Conservation (phyloP, 1,284 basidiomycete species). For the Cystobasidium pallidum region DNA sequence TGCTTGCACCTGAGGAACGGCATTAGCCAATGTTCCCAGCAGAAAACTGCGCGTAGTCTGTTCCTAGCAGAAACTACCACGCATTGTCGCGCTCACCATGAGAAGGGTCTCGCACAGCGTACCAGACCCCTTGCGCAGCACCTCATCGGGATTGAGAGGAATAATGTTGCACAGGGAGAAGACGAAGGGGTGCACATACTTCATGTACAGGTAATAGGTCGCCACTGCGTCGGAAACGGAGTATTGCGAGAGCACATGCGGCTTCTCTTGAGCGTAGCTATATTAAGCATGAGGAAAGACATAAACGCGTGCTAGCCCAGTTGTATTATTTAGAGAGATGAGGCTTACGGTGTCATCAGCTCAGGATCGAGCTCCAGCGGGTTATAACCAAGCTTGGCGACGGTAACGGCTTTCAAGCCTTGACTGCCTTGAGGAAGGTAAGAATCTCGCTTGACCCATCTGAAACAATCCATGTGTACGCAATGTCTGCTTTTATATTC, state of each 20-base stretch:
- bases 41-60: too few relatives aligned
- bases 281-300: background rate
- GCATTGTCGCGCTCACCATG: constrained; percentile 79
- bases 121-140: constrained; percentile 91
- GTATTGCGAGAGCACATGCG: constrained; percentile 92
- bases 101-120: constrained; percentile 96
- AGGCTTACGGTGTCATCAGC: constrained; percentile 88
- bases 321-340: too few relatives aligned
- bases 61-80: background rate
- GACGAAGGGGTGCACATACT: constrained; percentile 99
- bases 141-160: constrained; percentile 94
- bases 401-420: constrained; percentile 97
- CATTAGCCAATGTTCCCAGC: too few relatives aligned
- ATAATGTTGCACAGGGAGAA: constrained; percentile 99
- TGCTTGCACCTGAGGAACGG: constrained; percentile 65
- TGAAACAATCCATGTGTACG: constrained; percentile 98
- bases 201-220: constrained; percentile 99
- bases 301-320: too few relatives aligned
- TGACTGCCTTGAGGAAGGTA: constrained; percentile 98
- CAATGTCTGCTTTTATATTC: constrained; percentile 95
- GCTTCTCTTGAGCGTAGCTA: constrained; percentile 95
- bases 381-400: constrained; percentile 93
- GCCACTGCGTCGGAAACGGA: constrained; percentile 99
- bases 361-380: constrained; percentile 98
- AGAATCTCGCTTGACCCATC: constrained; percentile 99